Conservation (phyloP, 225 moss, liverwort and hornwort genomes). For the Marchantia paleacea region DNA sequence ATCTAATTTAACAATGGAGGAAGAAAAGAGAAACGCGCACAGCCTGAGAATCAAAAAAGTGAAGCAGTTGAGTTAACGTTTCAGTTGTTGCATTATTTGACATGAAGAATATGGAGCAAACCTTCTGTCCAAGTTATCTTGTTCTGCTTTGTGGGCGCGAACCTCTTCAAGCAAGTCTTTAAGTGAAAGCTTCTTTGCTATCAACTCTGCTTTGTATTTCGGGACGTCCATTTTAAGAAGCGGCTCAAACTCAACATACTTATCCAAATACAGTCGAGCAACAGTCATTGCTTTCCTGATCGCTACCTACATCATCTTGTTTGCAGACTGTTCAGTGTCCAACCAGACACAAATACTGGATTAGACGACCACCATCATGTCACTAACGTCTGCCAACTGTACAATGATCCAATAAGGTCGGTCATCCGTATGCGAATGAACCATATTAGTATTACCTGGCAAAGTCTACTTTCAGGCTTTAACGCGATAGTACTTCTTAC, state of each 20-base stretch:
- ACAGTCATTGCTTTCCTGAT: conserved; percentile 60
- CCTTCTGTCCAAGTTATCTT: conserved; percentile 70
- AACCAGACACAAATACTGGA: too few relatives aligned
- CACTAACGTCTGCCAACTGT: background rate
- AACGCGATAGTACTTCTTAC: background rate
- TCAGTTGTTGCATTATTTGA: background rate
- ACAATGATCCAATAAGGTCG: background rate
- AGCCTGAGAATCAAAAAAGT: background rate
- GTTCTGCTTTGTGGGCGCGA: conserved; percentile 57
- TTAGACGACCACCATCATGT: too few relatives aligned
- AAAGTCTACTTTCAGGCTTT: background rate
- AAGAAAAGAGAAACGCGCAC: background rate
- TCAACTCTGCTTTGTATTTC: conserved; percentile 50
- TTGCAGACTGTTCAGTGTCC: background rate
- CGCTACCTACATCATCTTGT: conserved; percentile 50
- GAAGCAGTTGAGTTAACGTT: background rate
- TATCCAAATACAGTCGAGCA: conserved; percentile 53
- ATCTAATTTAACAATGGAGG: background rate
- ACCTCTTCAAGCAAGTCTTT: conserved; percentile 68
- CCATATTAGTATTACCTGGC: background rate
- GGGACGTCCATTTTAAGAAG: conserved; percentile 56
- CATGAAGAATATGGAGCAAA: conserved; percentile 19
- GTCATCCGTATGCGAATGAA: background rate
- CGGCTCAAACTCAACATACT: conserved; percentile 59
- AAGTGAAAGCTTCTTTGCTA: conserved; percentile 51